Percentiles rank a stretch among this genome's conserved stretches.
These are phyloP conservation scores for Heritiera littoralis DNA, from an alignment of 345 rosid genomes.

Conservation along the genomic window DNA sequence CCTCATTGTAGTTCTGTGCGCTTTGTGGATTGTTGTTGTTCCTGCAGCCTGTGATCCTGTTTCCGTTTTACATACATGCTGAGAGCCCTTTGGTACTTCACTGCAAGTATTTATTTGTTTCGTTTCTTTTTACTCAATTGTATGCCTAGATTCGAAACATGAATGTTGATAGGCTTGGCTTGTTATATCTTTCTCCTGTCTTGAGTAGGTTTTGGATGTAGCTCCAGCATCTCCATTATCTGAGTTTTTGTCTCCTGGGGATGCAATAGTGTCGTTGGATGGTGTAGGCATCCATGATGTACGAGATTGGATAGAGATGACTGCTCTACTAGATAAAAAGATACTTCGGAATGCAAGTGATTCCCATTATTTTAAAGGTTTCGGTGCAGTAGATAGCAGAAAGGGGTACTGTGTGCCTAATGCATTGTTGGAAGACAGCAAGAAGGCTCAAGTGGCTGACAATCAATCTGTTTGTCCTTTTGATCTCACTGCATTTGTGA, in stretches of 20 bases:
- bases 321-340: conserved; percentile 43
- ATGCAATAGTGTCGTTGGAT: conserved; percentile 70
- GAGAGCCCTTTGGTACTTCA: conserved; percentile 53
- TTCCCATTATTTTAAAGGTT: conserved; percentile 35
- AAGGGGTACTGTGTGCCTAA: conserved; percentile 80
- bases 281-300: conserved; percentile 53
- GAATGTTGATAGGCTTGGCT: conserved; percentile 3
- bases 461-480: conserved; percentile 52
- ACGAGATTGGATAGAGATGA: conserved; percentile 65
- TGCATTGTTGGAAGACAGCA: conserved; percentile 50
- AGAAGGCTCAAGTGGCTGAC: conserved; percentile 35
- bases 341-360: conserved; percentile 38
- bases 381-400: conserved; percentile 30
- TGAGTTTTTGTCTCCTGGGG: conserved; percentile 74
- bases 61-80: conserved; percentile 61
- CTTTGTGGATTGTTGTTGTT: conserved; percentile 58
- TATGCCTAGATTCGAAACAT: not conserved
- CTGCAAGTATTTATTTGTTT: conserved; percentile 1
- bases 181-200: not conserved
- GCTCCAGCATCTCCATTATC: conserved; percentile 64
- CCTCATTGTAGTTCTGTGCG: conserved; percentile 54
- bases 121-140: not conserved
- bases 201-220: conserved; percentile 66
- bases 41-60: conserved; percentile 59
- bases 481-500: conserved; percentile 52